Conservation (phyloP, 148 eudicot species). For the Polygonum maritimum region DNA sequence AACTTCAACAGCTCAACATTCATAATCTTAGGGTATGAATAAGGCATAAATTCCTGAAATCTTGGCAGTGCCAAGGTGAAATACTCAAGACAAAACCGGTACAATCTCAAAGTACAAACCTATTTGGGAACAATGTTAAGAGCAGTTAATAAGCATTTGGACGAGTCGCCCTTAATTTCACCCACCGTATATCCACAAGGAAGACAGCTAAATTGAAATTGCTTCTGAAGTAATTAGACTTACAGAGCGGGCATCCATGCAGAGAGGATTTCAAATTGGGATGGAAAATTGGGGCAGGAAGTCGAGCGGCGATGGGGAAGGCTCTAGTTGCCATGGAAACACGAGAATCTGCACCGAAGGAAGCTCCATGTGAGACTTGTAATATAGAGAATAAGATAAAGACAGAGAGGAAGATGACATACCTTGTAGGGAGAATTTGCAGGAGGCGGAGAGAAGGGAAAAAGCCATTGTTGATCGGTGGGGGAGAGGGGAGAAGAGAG, state of each 20-base stretch:
- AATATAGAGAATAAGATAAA: neutral
- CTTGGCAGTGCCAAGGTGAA: too few species aligned
- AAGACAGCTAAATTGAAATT: neutral
- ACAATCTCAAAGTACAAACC: neutral
- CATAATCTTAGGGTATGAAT: neutral
- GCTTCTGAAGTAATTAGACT: neutral
- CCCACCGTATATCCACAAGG: neutral
- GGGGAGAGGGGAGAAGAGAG: neutral
- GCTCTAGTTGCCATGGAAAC: neutral
- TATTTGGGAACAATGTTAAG: neutral
- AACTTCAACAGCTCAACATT: neutral
- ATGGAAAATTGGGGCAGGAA: neutral
- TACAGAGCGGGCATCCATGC: neutral
- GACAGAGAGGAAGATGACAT: neutral
- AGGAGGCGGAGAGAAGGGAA: constrained; percentile 1
- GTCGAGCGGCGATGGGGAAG: neutral
- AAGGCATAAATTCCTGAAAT: neutral
- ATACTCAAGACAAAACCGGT: neutral
- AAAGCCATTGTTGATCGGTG: neutral
- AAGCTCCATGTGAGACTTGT: neutral
- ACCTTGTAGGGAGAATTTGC: constrained; percentile 3
- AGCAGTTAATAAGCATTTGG: neutral
- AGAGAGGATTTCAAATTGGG: neutral
- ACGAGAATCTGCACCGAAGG: neutral
- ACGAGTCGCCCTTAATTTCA: neutral